Evolutionary conservation across 2,329 filamentous ascomycete species (phyloP).

Genomic region (Aspergillus intermedius): DNA sequence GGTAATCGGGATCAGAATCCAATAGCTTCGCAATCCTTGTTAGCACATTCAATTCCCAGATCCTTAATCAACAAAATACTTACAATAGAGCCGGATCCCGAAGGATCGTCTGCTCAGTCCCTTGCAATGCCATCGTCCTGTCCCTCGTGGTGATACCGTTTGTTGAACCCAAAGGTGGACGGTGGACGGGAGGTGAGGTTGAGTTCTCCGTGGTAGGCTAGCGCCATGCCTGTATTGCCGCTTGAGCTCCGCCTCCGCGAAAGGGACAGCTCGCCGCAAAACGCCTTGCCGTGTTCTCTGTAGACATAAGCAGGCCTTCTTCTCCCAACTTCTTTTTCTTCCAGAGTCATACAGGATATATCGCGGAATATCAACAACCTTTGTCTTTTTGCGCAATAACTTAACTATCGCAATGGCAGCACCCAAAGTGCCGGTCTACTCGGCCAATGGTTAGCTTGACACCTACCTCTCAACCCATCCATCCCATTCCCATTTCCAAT

Average conservation of each 20-base stretch:
- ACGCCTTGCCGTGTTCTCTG: neutral
- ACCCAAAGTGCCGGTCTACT: conserved; percentile 41
- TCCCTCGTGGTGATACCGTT: neutral
- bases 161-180: neutral
- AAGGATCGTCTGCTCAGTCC: conserved; percentile 89
- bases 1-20: conserved; percentile 96
- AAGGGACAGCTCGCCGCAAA: conserved; percentile 35
- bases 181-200: neutral
- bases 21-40: conserved; percentile 61
- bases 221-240: conserved; percentile 9
- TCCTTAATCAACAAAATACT: conserved; percentile 26
- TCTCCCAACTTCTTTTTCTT: neutral
- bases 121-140: conserved; percentile 65
- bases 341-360: neutral
- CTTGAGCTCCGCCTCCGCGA: conserved; percentile 18
- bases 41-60: conserved; percentile 9
- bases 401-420: conserved; percentile 14
- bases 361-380: no score
- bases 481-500: conserved; percentile 5
- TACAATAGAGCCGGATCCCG: conserved; percentile 97
- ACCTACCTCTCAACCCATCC: conserved; percentile 3
- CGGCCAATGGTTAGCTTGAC: conserved; percentile 33
- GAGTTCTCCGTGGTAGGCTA: neutral
- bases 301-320: neutral
- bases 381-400: neutral